Base-by-base conservation (phyloP, 768 basidiomycete species). In the Sistotremastrum niveocremeum region DNA sequence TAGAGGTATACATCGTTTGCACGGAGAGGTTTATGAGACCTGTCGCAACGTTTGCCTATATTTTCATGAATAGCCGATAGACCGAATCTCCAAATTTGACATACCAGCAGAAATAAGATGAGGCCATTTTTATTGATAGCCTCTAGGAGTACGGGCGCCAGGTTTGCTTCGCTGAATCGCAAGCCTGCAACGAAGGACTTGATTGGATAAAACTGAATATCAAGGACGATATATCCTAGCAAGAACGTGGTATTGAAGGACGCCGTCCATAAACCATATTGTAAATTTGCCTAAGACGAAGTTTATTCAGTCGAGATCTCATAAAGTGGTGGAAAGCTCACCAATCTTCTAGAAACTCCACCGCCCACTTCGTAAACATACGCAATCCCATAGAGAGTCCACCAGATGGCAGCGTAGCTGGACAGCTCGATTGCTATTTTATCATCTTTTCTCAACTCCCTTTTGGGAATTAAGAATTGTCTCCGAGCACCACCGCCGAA, bases 211-310 rank as follows among this genome's bases (percentile, higher is more conserved):
- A 88, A 83, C 37, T 63, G 54, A 46, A 84, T 70, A 53, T 97
- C 87, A 38, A 95, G 63, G 28, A 79, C 50, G 37, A 91, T 68
- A 64, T 95, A 94, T 8, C 74, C 77, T 4, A 90, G 69, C 10
- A 97, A 65, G 65, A 90, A 90, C 3, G 79, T 73, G 0, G 81
- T 80, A 59, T 97, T 98, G 76, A 77, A 94, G 7, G 87, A 90
- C 1, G 77, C 73, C 6, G 84, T 73, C 90, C 93, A 97, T 11
- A 90, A 61, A 34, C 91, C 77, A 61, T 99, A 98, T 4, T 84
- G 72, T 32, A 89, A 54, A 56, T 98, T 97, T 39, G 81, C 86
- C 91, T 93, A 53, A 11, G 38, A 20, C 12, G 34, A 34, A 34
- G 42, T 34, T 10, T 35, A 39, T 32, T 35, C 20, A 4, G 31